These are phyloP conservation scores for Debaryomyces maramus DNA, from an alignment of 805 yeast species.

Conservation along the genomic window DNA sequence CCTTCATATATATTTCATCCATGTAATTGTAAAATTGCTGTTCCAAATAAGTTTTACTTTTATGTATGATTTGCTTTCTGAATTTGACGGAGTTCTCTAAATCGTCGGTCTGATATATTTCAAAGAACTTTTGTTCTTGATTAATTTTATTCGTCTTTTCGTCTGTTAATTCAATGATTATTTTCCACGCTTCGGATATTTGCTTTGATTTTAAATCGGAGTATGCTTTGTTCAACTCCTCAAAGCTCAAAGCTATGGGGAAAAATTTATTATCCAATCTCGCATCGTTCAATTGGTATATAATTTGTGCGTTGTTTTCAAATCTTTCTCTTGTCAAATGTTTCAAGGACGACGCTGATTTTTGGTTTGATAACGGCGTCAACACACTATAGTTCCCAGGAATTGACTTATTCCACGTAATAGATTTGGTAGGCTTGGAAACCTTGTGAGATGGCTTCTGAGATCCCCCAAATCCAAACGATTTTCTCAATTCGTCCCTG, in stretches of 20 bases:
- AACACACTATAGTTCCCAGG: conserved; percentile 34
- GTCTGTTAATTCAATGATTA: conserved; percentile 51
- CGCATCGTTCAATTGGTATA: conserved; percentile 68
- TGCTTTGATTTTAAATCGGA: conserved; percentile 68
- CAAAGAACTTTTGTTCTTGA: conserved; percentile 36
- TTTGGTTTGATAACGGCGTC: conserved; percentile 26
- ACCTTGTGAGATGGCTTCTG: conserved; percentile 4
- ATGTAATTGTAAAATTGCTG: conserved; percentile 74
- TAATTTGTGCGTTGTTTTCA: conserved; percentile 71
- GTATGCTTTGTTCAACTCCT: conserved; percentile 56
- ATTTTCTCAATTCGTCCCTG: conserved; percentile 69
- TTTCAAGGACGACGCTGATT: conserved; percentile 20
- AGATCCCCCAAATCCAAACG: conserved; percentile 52
- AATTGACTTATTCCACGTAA: conserved; percentile 36
- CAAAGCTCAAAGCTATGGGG: conserved; percentile 60
- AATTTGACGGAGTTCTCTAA: conserved; percentile 27
- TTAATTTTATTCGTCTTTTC: conserved; percentile 33
- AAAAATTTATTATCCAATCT: conserved; percentile 55
- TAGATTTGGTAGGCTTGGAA: conserved; percentile 17
- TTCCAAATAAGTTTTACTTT: conserved; percentile 65
- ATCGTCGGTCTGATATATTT: conserved; percentile 14
- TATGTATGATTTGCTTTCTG: conserved; percentile 48
- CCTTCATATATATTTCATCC: conserved; percentile 63
- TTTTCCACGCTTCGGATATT: conserved; percentile 71
- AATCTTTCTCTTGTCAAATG: conserved; percentile 54